Base-by-base conservation (phyloP, 2,329 filamentous ascomycete genomes). In the Neofusicoccum sp. region DNA sequence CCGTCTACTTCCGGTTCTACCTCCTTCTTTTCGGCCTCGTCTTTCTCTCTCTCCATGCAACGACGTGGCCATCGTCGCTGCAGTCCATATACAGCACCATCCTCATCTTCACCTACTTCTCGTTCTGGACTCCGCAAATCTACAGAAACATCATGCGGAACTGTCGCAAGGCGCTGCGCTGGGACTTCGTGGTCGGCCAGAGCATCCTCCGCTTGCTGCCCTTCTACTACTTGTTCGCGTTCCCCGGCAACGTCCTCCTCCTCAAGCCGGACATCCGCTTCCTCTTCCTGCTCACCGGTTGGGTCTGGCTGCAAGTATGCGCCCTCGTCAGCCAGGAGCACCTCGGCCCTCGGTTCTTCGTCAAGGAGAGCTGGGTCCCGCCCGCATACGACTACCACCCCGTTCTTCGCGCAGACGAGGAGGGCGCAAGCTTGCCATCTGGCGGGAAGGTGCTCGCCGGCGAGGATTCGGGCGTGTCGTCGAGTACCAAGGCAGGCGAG, bases 371-470 rank as follows among this genome's bases (percentile, higher is more conserved):
- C 54, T 88, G 85, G 85, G 83, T 82, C 4, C 84, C 85, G 3
- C 81, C 82, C 61, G 90, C 89, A 1, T 99, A 96, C 83, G 93
- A 99, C 70, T 99, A 99, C 72, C 93, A 99, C 73, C 93, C 92
- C 0, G 82, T 96, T 2, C 80, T 99, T 24, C 86, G 91, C 30
- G 90, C 92, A 69, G 92, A 96, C 64, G 89, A 96, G 77, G 86
- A 89, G 16, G 91, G 89, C 20, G 88, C 86, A 1, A 80, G 79
- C 1, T 76, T 96, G 64, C 92, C 93, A 0, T 90, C 96, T 61
- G 91, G 92, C 0, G 80, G 81, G 9, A 36, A 66, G 70, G 5
- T 62, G 65, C 8, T 65, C 62, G 36, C 63, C 48, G 73, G 75
- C 31, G 64, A 65, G 58, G 69, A 62, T 65, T 34, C 51, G 24